These are phyloP conservation scores for Zygosaccharomyces siamensis DNA, from an alignment of 805 yeast genomes.

Conservation along the genomic window DNA sequence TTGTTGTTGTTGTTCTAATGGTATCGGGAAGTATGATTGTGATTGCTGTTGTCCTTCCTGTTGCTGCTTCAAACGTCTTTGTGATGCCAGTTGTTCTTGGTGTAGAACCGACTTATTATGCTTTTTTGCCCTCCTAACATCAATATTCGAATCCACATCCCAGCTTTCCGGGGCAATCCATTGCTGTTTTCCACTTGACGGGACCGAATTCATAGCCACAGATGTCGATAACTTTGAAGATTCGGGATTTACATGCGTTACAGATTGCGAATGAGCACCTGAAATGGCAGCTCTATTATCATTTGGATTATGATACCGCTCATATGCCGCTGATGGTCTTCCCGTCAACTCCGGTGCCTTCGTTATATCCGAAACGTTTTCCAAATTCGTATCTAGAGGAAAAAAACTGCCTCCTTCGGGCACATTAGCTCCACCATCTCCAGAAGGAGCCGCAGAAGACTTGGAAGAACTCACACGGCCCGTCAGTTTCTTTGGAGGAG, in stretches of 20 bases:
- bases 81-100: not conserved
- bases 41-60: no score
- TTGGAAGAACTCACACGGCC: not conserved
- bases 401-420: constrained; percentile 11
- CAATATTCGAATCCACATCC: constrained; percentile 44
- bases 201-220: not conserved
- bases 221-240: not conserved
- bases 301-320: not conserved
- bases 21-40: no score
- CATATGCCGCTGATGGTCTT: not conserved
- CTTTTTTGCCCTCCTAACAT: constrained; percentile 19
- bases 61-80: not conserved
- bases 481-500: not conserved
- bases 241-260: not conserved
- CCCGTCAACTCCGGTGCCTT: constrained; percentile 8
- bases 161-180: constrained; percentile 62
- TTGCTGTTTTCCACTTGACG: constrained; percentile 7
- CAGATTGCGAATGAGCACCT: not conserved
- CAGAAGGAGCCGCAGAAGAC: not conserved
- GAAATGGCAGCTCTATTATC: not conserved
- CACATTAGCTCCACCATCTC: not conserved
- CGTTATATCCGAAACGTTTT: constrained; percentile 28
- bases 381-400: constrained; percentile 29
- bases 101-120: not conserved
- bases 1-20: no score